Evolutionary conservation across 352 stramenopile species (phyloP), one percentile per base, ranked within the genome.

Genomic region (Pythium biforme): DNA sequence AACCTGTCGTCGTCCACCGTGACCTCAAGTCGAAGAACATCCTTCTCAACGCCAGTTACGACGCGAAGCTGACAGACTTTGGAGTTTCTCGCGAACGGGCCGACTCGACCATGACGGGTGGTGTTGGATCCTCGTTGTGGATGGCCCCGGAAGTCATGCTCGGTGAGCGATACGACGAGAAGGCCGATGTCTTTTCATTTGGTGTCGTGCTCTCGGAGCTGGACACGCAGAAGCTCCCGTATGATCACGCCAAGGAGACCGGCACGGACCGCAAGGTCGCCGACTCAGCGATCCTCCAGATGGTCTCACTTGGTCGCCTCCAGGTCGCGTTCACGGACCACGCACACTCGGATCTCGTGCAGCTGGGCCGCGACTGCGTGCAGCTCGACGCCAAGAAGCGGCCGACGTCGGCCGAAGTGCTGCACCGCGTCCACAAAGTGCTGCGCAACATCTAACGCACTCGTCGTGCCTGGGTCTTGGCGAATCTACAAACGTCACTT

Each of bases 311-410:
- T 17, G 51, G 51, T 0, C 57, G 68, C 0, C 46, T 86, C 6
- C 20, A 53, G 3, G 56, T 81, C 1, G 43, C 78, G 47, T 83
- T 86, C 40, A 76, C 75, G 12, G 6, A 26, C 14, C n/a, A 73
- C 17, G 64, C 73, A 14, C 46, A 62, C 1, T 59, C 70, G 1
- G 56, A 50, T 23, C n/a, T 84, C 1, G 53, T 75, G 3, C 58
- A 73, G 15, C 56, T 86, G 2, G 75, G 58, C 8, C 53, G 60
- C 11, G 57, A 63, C 6, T 86, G 77, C 40, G 64, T 83, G 7
- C 63, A 68, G 4, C 14, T 86, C 0, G 65, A 81, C 1, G 66
- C 75, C 4, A 25, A 58, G 4, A 51, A 69, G 19, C 73, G 77
- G 22, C 77, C 69, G 6, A 72, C 57, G 17, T 74, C 74, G 17